phyloP scores from a whole-genome alignment of 1,139 yeast genomes.

The Pneumocystis carinii region DNA sequence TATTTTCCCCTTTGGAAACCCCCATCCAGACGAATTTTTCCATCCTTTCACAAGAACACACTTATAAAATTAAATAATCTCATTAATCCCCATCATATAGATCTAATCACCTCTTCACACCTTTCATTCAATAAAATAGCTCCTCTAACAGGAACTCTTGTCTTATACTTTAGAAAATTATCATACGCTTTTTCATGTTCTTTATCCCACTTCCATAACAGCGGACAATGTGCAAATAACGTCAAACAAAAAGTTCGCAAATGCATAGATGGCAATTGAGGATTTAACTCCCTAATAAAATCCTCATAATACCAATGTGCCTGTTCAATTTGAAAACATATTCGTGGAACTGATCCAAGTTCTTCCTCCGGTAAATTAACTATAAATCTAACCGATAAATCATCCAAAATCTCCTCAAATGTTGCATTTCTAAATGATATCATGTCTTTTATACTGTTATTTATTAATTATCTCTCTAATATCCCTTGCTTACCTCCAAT shows the following conservation, averaged over 20 bases:
- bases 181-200: slow-evolving; percentile 53
- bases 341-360: slow-evolving; percentile 67
- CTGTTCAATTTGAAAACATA: slow-evolving; percentile 89
- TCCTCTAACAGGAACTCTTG: slow-evolving; percentile 90
- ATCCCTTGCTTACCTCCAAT: no score
- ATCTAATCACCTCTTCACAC: slow-evolving; percentile 40
- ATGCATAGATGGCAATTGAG: slow-evolving; percentile 60
- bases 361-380: slow-evolving; percentile 89
- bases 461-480: background rate
- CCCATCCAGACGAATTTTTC: slow-evolving; percentile 69
- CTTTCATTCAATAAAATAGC: slow-evolving; percentile 70
- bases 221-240: slow-evolving; percentile 64
- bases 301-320: slow-evolving; percentile 98
- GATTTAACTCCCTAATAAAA: slow-evolving; percentile 59
- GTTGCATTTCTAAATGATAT: slow-evolving; percentile 23
- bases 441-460: background rate
- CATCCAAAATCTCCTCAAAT: slow-evolving; percentile 54
- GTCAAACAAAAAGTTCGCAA: slow-evolving; percentile 65
- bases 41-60: slow-evolving; percentile 66
- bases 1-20: slow-evolving; percentile 94
- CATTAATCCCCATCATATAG: no score
- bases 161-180: slow-evolving; percentile 70
- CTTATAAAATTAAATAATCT: slow-evolving; percentile 1
- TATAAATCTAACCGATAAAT: slow-evolving; percentile 41
- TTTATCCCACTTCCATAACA: slow-evolving; percentile 75